Evolutionary conservation across 2,329 filamentous ascomycete genomes (phyloP), one percentile per base, ranked within the genome.

Genomic region (Sarocladiaceae sp.): DNA sequence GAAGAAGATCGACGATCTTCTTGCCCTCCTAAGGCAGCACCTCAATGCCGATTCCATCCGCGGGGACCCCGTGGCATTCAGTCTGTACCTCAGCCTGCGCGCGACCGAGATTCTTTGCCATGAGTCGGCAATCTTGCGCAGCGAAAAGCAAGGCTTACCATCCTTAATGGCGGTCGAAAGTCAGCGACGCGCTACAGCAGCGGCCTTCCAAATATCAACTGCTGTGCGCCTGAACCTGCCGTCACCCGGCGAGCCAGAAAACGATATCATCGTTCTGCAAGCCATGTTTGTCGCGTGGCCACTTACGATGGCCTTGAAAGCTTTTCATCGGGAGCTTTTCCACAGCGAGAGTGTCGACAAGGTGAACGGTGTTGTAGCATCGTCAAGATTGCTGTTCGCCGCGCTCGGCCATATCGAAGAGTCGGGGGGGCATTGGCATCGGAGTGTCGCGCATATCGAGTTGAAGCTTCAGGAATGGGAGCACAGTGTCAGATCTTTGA

Each of bases 291-390:
- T 47, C 12, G 34, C 37, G 18, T 50, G 47, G 49, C 47, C 47
- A 9, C 44, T 50, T 15, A 46, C 45, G 10, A 50, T 50, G 45
- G 49, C 47, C 9, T 33, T 50, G 15, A 45, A 47, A 24, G 44
- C 65, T 56, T 65, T 70, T 11, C n/a, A 43, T n/a, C 43, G 46
- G 7, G 45, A 39, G 10, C 45, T 46, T 3, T 24, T 34, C 13
- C 20, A 24, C 11, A 19, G 23, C 6, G 39, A 26, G 15, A 32
- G 20, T 12, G 16, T 15, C 15, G 45, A 46, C n/a, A 34, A 23
- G 7, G 15, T 35, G 4, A 44, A 23, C 16, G 39, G 45, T 20
- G 23, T 46, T 11, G 45, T 43, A 26, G 39, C 40, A 6, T 47
- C 45, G 13, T 43, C 40, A 13, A 43, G 40, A 7, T 21, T 47